Evolutionary conservation across 2,329 filamentous ascomycete genomes (phyloP), one percentile per base, ranked within the genome.

Genomic region (Apiospora malaysiana): DNA sequence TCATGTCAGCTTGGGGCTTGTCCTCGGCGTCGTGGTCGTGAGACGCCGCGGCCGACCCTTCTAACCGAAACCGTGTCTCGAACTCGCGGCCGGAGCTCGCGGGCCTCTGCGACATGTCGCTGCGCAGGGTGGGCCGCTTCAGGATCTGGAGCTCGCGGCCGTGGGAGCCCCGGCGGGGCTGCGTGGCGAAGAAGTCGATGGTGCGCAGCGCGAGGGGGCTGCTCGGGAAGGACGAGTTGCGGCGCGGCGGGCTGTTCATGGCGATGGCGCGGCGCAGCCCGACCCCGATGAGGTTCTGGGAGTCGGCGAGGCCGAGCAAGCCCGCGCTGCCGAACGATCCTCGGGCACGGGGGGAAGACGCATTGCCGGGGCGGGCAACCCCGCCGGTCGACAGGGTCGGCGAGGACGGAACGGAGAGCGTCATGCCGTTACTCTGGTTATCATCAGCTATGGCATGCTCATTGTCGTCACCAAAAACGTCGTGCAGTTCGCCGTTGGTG

Each of bases 291-390:
- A 76, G 74, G 66, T 76, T 74, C 42, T 75, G 74, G 4, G 56
- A 63, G 70, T 76, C 75, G 66, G 75, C 74, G 70, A 80, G 76
- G 67, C 79, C 77, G 10, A 80, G 74, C 27, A 79, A 72, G 25
- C 77, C 78, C 1, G 78, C 77, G 72, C 77, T 79, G 70, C 79
- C 77, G 27, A 80, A 78, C 0, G 77, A 79, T 37, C 63, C 46
- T 9, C 71, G 71, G 21, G 69, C 32, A 4, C 65, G 65, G 65
- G 68, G 70, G 59, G 68, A 66, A 40, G 59, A 69, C 45, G 65
- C 37, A 59, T n/a, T 49, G 16, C 9, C 5, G 56, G 32, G 65
- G 18, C 42, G 65, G 12, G 46, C 8, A 8, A 40, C 40, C 18
- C 42, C 43, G 23, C 69, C 65, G 16, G 45, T 18, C 18, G 69